phyloP scores from a whole-genome alignment of 2,329 filamentous ascomycete species.

The Teratosphaeria pseudoeucalypti region DNA sequence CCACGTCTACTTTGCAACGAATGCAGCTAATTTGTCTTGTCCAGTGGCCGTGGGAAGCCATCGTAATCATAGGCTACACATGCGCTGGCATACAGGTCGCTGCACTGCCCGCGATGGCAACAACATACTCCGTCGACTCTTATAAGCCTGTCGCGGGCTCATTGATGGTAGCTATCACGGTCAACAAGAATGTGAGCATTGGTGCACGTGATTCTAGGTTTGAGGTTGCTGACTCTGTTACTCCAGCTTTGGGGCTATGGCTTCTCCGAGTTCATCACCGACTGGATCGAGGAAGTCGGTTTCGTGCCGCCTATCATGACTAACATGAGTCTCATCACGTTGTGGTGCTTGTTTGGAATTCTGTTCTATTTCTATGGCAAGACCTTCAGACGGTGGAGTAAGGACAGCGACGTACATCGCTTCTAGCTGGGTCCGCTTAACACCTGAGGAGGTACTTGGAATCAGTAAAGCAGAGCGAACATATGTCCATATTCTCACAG shows the following conservation, averaged over 20 bases:
- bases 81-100: slow-evolving; percentile 50
- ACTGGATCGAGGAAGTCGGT: slow-evolving; percentile 29
- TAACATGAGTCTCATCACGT: slow-evolving; percentile 43
- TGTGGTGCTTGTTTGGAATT: slow-evolving; percentile 46
- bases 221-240: not conserved
- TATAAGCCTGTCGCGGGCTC: slow-evolving; percentile 54
- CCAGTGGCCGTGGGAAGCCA: slow-evolving; percentile 41
- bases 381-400: slow-evolving; percentile 46
- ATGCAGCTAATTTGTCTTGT: not conserved
- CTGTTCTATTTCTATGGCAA: slow-evolving; percentile 51
- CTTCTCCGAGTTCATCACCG: slow-evolving; percentile 32
- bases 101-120: slow-evolving; percentile 49
- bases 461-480: too few species aligned
- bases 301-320: slow-evolving; percentile 44
- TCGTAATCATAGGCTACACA: slow-evolving; percentile 50
- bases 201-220: not conserved
- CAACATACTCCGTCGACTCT: slow-evolving; percentile 51
- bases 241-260: slow-evolving; percentile 45
- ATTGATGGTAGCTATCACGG: slow-evolving; percentile 50
- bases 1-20: not conserved
- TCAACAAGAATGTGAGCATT: slow-evolving; percentile 47
- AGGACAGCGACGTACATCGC: slow-evolving; percentile 45
- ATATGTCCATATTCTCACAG: not conserved
- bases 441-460: too few species aligned
- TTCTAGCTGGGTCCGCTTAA: slow-evolving; percentile 25